Conservation (phyloP, 139 green algal species). For the Tetratostichococcus sp. region DNA sequence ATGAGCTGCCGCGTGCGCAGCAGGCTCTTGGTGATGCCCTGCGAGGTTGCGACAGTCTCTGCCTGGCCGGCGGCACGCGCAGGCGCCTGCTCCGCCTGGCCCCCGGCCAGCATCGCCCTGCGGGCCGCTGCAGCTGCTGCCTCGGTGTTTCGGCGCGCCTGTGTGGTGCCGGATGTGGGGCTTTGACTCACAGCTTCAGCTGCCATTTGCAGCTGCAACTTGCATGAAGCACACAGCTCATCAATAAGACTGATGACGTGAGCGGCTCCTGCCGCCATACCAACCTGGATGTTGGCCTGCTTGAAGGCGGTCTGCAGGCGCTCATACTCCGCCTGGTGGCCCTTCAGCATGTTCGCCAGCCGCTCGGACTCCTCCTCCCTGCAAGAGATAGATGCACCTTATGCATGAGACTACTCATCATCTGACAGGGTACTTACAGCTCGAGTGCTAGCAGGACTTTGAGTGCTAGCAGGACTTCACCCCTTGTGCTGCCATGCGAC, state of each 20-base stretch:
- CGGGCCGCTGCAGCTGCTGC: slow-evolving; percentile 10
- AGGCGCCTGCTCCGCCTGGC: slow-evolving; percentile 20
- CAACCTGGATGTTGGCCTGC: slow-evolving; percentile 3
- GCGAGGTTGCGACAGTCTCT: slow-evolving; percentile 32
- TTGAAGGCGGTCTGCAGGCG: not conserved
- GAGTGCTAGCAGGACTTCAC: too few relatives aligned
- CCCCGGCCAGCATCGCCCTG: slow-evolving; percentile 23
- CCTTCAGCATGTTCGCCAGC: slow-evolving; percentile 29
- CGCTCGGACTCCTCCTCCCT: slow-evolving; percentile 52
- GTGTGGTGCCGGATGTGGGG: not conserved
- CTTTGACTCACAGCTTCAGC: too few relatives aligned
- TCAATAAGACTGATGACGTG: too few relatives aligned
- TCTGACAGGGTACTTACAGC: too few relatives aligned
- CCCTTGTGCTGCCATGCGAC: too few relatives aligned
- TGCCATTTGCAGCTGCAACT: too few relatives aligned
- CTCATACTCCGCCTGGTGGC: slow-evolving; percentile 56
- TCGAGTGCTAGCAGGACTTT: too few relatives aligned
- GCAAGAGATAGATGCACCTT: not conserved
- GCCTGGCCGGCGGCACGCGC: slow-evolving; percentile 39
- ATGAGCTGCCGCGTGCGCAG: slow-evolving; percentile 56
- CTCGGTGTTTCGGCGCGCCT: slow-evolving; percentile 3
- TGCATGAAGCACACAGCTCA: too few relatives aligned
- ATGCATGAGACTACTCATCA: not conserved
- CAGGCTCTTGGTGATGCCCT: slow-evolving; percentile 64
- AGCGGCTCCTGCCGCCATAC: not conserved